Percentiles rank a stretch among this genome's conserved stretches.
phyloP scores from a whole-genome alignment of 805 yeast species.

The Kluyveromyces starmeri region DNA sequence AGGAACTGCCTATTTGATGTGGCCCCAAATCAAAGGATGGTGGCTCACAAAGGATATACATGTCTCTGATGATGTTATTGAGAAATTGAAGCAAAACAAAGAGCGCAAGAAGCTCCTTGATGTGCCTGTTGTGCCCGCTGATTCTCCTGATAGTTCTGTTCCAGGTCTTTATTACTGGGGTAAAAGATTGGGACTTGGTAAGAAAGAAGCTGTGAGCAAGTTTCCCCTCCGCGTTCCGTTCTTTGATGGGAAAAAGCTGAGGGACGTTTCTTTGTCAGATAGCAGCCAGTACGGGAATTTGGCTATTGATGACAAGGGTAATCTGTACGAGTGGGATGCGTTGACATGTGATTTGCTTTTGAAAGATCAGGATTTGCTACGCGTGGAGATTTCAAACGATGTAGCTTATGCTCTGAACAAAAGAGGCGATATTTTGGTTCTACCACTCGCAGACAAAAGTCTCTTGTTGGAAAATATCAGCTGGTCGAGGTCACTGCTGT shows the following conservation, averaged over 20 bases:
- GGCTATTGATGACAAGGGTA: constrained; percentile 62
- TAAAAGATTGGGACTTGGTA: constrained; percentile 16
- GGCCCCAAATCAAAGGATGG: constrained; percentile 29
- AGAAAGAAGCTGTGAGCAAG: constrained; percentile 31
- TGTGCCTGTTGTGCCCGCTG: constrained; percentile 24
- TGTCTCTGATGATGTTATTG: constrained; percentile 18
- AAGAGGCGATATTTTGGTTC: constrained; percentile 28
- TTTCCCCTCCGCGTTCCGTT: constrained; percentile 52
- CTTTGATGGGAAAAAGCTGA: constrained; percentile 54
- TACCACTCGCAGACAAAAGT: constrained; percentile 23
- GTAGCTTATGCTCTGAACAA: constrained; percentile 39
- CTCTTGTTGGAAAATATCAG: constrained; percentile 3
- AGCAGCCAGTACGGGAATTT: constrained; percentile 25
- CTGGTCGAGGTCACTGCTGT: constrained; percentile 13
- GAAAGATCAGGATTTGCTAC: constrained; percentile 37
- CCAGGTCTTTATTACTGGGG: constrained; percentile 66
- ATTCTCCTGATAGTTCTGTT: constrained; percentile 31
- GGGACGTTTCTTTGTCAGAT: constrained; percentile 44
- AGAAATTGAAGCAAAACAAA: constrained; percentile 15
- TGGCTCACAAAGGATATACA: constrained; percentile 17
- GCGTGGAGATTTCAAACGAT: constrained; percentile 46
- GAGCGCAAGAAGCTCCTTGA: constrained; percentile 13
- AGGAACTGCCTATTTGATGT: constrained; percentile 31
- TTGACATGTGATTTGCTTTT: constrained; percentile 32
- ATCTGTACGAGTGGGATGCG: constrained; percentile 58